Evolutionary conservation across 1,284 basidiomycete species (phyloP).

Genomic region (Athelia psychrophila): DNA sequence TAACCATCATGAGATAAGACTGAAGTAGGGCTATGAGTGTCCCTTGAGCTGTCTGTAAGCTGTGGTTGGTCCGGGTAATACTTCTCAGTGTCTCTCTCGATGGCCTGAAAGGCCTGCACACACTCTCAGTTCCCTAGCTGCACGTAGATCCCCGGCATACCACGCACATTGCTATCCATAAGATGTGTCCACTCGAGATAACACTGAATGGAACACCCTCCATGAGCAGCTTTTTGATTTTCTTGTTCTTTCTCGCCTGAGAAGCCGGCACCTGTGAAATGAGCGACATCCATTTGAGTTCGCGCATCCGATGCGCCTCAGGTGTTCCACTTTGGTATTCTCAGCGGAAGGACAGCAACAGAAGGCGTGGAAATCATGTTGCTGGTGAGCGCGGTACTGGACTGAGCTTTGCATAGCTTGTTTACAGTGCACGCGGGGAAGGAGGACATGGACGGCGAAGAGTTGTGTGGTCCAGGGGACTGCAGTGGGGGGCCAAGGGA

Average conservation of each 20-base stretch:
- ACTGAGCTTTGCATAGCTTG: slow-evolving; percentile 20
- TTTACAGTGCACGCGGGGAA: background rate
- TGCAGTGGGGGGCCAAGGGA: slow-evolving; percentile 23
- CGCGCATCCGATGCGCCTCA: slow-evolving; percentile 73
- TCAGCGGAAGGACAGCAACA: background rate
- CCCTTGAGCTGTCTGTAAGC: slow-evolving; percentile 47
- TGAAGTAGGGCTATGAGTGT: slow-evolving; percentile 61
- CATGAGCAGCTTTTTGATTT: slow-evolving; percentile 75
- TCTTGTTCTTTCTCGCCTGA: slow-evolving; percentile 78
- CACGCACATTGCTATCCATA: slow-evolving; percentile 68
- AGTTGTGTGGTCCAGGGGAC: slow-evolving; percentile 16
- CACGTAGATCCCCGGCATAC: slow-evolving; percentile 68
- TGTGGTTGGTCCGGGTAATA: slow-evolving; percentile 54
- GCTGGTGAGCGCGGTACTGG: slow-evolving; percentile 24
- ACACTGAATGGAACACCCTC: slow-evolving; percentile 86
- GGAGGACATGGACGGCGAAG: background rate
- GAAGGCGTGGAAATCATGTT: slow-evolving; percentile 1
- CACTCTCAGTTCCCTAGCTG: slow-evolving; percentile 60
- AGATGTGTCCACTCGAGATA: slow-evolving; percentile 86
- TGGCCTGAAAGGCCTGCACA: slow-evolving; percentile 49
- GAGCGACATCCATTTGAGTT: slow-evolving; percentile 72
- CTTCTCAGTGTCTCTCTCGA: slow-evolving; percentile 57
- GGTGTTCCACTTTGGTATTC: background rate
- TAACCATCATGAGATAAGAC: slow-evolving; percentile 79
- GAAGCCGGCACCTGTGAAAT: slow-evolving; percentile 62